Percentiles rank a stretch among this genome's conserved stretches.
Evolutionary conservation across 2,329 filamentous ascomycete genomes (phyloP).

Genomic region (Botrytis galanthina): DNA sequence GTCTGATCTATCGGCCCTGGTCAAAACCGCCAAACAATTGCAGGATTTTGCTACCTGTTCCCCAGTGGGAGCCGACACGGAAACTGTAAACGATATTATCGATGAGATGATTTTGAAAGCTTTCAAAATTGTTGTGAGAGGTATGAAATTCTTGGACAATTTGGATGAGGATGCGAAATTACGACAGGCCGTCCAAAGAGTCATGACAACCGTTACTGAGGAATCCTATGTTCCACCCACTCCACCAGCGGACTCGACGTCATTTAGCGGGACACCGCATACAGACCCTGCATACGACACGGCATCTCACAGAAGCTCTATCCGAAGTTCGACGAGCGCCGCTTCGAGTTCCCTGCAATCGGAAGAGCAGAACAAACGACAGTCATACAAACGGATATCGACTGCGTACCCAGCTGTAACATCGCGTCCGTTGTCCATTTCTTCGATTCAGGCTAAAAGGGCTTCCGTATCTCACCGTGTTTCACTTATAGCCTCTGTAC

Average conservation of each 20-base stretch:
- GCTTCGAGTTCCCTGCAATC: constrained; percentile 29
- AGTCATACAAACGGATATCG: constrained; percentile 36
- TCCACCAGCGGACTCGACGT: constrained; percentile 57
- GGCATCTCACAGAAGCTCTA: constrained; percentile 36
- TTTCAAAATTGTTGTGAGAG: constrained; percentile 90
- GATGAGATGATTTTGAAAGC: constrained; percentile 93
- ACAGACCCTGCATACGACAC: constrained; percentile 44
- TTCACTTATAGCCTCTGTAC: constrained; percentile 69
- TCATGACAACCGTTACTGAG: constrained; percentile 59
- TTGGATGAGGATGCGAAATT: constrained; percentile 64
- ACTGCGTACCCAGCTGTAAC: constrained; percentile 27
- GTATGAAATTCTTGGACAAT: constrained; percentile 84
- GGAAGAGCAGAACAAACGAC: constrained; percentile 36
- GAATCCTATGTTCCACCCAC: constrained; percentile 60
- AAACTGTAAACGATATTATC: constrained; percentile 71
- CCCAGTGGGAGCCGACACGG: constrained; percentile 46
- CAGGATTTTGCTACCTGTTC: constrained; percentile 60
- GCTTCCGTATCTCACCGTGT: constrained; percentile 61
- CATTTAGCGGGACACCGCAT: constrained; percentile 45
- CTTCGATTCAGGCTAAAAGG: constrained; percentile 32
- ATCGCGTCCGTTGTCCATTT: constrained; percentile 34
- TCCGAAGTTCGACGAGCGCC: constrained; percentile 36
- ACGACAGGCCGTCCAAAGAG: constrained; percentile 52
- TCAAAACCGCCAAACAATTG: constrained; percentile 83
- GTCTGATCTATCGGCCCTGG: constrained; percentile 83